Percentiles rank a stretch among this genome's conserved stretches.
Conservation (phyloP, 768 basidiomycete species). For the Pleurotus ostreatus region DNA sequence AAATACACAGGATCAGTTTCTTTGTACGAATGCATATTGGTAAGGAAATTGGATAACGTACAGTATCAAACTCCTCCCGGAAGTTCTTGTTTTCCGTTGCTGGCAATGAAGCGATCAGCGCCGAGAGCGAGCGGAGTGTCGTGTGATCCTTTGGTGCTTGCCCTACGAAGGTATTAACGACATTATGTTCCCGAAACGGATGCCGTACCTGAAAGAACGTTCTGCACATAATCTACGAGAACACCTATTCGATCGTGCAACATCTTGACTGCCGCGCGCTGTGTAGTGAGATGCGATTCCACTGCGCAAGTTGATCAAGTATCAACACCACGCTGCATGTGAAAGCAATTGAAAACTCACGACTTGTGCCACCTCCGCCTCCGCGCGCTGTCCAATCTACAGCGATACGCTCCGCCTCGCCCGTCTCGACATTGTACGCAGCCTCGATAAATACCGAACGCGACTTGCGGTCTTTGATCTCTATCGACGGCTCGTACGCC, state of each 20-base stretch:
- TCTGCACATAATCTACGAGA: slow-evolving; percentile 82
- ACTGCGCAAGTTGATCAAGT: slow-evolving; percentile 41
- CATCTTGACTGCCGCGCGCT: slow-evolving; percentile 96
- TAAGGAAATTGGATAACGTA: slow-evolving; percentile 25
- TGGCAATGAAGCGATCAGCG: slow-evolving; percentile 84
- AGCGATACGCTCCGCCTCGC: slow-evolving; percentile 97
- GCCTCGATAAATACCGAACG: slow-evolving; percentile 82
- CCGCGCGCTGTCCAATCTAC: slow-evolving; percentile 94
- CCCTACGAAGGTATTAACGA: slow-evolving; percentile 35
- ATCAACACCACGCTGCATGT: too few species aligned
- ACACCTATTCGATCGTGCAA: slow-evolving; percentile 85
- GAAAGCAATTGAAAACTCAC: slow-evolving; percentile 39
- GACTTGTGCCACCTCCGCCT: slow-evolving; percentile 74
- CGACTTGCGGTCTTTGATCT: slow-evolving; percentile 74
- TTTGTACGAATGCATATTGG: too few species aligned
- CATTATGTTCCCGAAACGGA: not conserved
- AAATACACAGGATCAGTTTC: not conserved
- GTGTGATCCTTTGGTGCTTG: slow-evolving; percentile 74
- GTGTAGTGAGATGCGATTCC: slow-evolving; percentile 85
- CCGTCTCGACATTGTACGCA: slow-evolving; percentile 88
- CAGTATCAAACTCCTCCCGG: slow-evolving; percentile 85
- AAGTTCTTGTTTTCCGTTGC: slow-evolving; percentile 82
- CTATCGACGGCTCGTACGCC: slow-evolving; percentile 90
- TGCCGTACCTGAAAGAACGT: slow-evolving; percentile 67
- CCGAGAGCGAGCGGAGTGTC: slow-evolving; percentile 78